Evolutionary conservation across 2,329 filamentous ascomycete genomes (phyloP), one percentile per base, ranked within the genome.

Genomic region (Leptosphaerulina australis): DNA sequence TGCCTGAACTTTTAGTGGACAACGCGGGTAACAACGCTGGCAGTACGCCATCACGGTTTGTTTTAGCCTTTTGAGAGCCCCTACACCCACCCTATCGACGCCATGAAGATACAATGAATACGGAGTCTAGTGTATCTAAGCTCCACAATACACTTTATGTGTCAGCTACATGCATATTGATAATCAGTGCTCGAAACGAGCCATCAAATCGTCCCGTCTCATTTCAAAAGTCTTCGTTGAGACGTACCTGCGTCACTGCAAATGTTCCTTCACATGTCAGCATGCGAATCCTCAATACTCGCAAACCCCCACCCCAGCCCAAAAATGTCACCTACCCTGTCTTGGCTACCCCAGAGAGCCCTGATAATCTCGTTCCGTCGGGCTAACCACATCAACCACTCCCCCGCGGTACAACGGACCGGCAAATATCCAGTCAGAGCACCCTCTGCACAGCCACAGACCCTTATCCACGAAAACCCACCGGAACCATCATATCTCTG

Each of bases 401-500:
- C 17, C 40, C 33, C 50, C 50, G 50, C 50, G 50, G 50, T 33
- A 29, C 33, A 35, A 44, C 44, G 38, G 37, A 53, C 50, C 50
- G 50, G 50, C 44, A 53, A 38, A 53, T 53, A 28, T 44, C 44
- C 50, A 53, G 44, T 53, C 38, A 53, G 15, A 39, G 44, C 31
- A 21, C 14, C 15, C 12, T 33, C 38, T 33, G 50, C 49, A 52
- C 26, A 34, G 37, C 26, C 26, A n/a, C 35, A 35, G 43, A 48
- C 50, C 50, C 43, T 47, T 43, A 44, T 35, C 28, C 50, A 48
- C 50, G 44, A 53, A 53, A 53, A 51, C 31, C 30, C 48, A 31
- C 43, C 48, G 48, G 45, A 49, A 35, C 26, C 26, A 26, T 18
- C 29, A 10, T 18, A 12, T 28, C 40, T n/a, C 24, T 22, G 28